Base-by-base conservation (phyloP, 768 basidiomycete species). In the Naganishia antarctica region DNA sequence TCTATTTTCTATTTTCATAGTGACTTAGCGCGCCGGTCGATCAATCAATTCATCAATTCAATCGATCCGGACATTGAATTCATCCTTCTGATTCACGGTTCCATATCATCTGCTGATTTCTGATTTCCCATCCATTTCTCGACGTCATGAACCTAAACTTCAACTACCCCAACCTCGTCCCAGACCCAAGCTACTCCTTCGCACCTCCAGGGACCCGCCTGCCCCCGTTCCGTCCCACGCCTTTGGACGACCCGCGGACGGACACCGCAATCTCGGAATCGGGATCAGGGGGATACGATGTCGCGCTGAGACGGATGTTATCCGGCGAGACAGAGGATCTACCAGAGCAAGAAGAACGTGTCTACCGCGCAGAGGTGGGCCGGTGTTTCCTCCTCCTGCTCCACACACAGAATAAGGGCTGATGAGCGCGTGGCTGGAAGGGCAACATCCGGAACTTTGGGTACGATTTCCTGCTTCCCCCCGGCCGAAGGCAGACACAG, bases 311-410 rank as follows among this genome's bases (percentile, higher is more conserved):
- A 34, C 29, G 37, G 21, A 47, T 34, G 0, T 28, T 63, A 16
- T 26, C 34, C 18, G 62, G 62, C 3, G 40, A 40, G 26, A 32
- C 43, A n/a, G 62, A 63, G 29, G 50, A 29, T 9, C 41, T 63
- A 16, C n/a, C 25, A 11, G 62, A 53, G 25, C 62, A 63, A 26
- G 62, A 63, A 25, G 62, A 63, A 15, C 34, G 62, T 9, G 62
- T 63, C 15, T 63, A 63, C n/a, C 62, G 62, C 12, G 62, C 62
- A 12, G 62, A 63, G 50, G 62, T 63, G 44, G 18, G 62, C 4
- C 8, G 13, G 4, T 16, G 57, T 21, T 18, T 9, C 15, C 21
- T 12, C 11, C 41, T 2, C 28, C 8, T 6, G 34, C 8, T 18
- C 4, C 5, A 29, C n/a, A n/a, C n/a, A n/a, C n/a, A n/a, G n/a